These are phyloP conservation scores for Saccharum spontaneum DNA, from an alignment of 176 grass and related monocot genomes.

Conservation along the genomic window DNA sequence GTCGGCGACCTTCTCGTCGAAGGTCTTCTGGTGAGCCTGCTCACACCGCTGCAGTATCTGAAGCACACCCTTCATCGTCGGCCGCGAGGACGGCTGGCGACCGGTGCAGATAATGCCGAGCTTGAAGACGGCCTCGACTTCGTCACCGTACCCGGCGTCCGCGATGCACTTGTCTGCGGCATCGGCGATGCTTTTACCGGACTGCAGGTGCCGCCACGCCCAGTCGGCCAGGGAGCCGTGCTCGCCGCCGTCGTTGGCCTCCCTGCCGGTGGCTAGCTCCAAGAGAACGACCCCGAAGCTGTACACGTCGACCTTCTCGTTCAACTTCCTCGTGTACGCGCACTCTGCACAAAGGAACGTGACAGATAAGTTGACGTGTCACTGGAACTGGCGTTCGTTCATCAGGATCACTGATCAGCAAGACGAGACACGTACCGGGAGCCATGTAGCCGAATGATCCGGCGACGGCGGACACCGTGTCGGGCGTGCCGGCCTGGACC, in stretches of 20 bases:
- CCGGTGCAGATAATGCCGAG: slow-evolving; percentile 76
- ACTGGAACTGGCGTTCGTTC: neutral
- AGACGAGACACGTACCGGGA: slow-evolving; percentile 53
- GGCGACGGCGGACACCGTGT: slow-evolving; percentile 58
- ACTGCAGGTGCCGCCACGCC: slow-evolving; percentile 68
- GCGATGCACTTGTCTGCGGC: slow-evolving; percentile 48
- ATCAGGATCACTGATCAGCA: neutral
- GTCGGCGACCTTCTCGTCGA: slow-evolving; percentile 26
- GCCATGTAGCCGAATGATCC: slow-evolving; percentile 95
- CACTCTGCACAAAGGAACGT: slow-evolving; percentile 47
- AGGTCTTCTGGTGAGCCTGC: slow-evolving; percentile 7
- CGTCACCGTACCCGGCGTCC: slow-evolving; percentile 29
- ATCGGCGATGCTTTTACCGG: slow-evolving; percentile 44
- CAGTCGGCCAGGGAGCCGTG: slow-evolving; percentile 68
- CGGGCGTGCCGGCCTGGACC: slow-evolving; percentile 29
- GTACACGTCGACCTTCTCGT: slow-evolving; percentile 93
- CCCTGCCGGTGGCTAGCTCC: slow-evolving; percentile 84
- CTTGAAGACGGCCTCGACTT: slow-evolving; percentile 63
- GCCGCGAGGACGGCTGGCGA: slow-evolving; percentile 42
- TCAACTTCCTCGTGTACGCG: slow-evolving; percentile 67
- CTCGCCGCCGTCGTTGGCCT: slow-evolving; percentile 67
- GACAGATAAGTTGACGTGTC: neutral
- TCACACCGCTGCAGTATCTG: slow-evolving; percentile 60
- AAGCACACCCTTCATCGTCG: slow-evolving; percentile 73
- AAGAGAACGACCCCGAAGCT: slow-evolving; percentile 93